These are phyloP conservation scores for Monascus purpureus DNA, from an alignment of 495 filamentous ascomycete species.

Conservation along the genomic window DNA sequence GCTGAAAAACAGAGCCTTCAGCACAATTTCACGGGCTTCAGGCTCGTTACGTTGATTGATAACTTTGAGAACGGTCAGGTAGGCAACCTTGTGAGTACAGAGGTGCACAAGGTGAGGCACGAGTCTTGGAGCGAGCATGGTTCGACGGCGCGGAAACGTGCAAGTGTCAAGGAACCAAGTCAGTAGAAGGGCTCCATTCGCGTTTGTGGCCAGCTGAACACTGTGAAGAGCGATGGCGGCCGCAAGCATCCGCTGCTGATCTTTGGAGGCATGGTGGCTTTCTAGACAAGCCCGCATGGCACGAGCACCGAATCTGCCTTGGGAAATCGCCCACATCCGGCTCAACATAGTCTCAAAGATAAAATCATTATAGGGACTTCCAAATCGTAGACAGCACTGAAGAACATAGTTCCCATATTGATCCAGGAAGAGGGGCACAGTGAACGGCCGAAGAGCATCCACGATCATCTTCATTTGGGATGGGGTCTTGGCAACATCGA, in stretches of 20 bases:
- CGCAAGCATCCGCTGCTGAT: constrained; percentile 90
- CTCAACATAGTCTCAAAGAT: constrained; percentile 96
- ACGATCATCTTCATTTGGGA: constrained; percentile 76
- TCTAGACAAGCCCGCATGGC: constrained; percentile 96
- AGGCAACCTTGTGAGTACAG: constrained; percentile 97
- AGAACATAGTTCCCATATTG: constrained; percentile 98
- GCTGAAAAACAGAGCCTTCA: constrained; percentile 91
- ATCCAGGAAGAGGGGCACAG: constrained; percentile 82
- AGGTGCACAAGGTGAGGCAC: constrained; percentile 94
- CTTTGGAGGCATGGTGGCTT: constrained; percentile 87
- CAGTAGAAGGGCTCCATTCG: constrained; percentile 83
- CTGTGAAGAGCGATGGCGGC: constrained; percentile 91
- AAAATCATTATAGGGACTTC: constrained; percentile 78
- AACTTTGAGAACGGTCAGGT: constrained; percentile 92
- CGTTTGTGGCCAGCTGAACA: constrained; percentile 90
- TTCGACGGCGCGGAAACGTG: constrained; percentile 83
- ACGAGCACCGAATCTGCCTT: constrained; percentile 85
- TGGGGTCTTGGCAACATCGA: constrained; percentile 80
- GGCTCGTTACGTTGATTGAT: constrained; percentile 95
- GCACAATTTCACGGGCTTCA: constrained; percentile 81
- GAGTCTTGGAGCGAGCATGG: constrained; percentile 80
- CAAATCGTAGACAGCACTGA: constrained; percentile 89
- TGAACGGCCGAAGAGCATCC: constrained; percentile 69
- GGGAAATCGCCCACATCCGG: constrained; percentile 86
- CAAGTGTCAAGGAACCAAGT: constrained; percentile 99